Conservation (phyloP, 1,139 yeast genomes). For the Blastobotrys persicus region DNA sequence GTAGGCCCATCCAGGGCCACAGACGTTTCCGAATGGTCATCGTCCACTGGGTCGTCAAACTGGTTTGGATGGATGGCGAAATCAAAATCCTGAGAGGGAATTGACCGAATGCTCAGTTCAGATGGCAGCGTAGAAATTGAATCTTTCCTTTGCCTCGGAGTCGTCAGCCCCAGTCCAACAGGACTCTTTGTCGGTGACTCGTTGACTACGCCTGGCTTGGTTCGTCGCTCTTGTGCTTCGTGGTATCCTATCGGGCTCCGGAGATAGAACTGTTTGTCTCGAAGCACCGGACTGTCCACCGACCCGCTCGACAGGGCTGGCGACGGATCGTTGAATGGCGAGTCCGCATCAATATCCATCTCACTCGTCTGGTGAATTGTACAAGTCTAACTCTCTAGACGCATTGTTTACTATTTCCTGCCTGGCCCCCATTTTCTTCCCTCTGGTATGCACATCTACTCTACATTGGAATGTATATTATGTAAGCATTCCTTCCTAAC, state of each 20-base stretch:
- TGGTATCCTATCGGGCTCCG: no score
- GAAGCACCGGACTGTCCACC: neutral
- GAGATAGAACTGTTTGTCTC: slow-evolving; percentile 3
- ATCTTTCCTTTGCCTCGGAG: neutral
- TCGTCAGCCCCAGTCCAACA: neutral
- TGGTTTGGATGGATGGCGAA: slow-evolving; percentile 1
- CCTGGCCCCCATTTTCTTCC: neutral
- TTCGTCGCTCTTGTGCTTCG: neutral
- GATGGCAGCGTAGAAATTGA: slow-evolving; percentile 5
- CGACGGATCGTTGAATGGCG: slow-evolving; percentile 8
- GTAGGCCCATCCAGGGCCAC: neutral
- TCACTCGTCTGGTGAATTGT: slow-evolving; percentile 4
- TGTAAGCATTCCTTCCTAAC: neutral
- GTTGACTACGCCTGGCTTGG: neutral
- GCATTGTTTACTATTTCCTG: neutral
- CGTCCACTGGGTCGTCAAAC: neutral
- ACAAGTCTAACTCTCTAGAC: neutral
- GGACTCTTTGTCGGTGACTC: neutral
- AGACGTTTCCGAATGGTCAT: neutral
- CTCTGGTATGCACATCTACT: slow-evolving; percentile 2
- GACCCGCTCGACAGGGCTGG: neutral
- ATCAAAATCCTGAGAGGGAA: neutral
- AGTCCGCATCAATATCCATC: slow-evolving; percentile 2
- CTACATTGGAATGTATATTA: slow-evolving; percentile 3
- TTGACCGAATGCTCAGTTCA: neutral